phyloP scores from a whole-genome alignment of 1,284 basidiomycete genomes.

The Microbotryomycetes sp. region DNA sequence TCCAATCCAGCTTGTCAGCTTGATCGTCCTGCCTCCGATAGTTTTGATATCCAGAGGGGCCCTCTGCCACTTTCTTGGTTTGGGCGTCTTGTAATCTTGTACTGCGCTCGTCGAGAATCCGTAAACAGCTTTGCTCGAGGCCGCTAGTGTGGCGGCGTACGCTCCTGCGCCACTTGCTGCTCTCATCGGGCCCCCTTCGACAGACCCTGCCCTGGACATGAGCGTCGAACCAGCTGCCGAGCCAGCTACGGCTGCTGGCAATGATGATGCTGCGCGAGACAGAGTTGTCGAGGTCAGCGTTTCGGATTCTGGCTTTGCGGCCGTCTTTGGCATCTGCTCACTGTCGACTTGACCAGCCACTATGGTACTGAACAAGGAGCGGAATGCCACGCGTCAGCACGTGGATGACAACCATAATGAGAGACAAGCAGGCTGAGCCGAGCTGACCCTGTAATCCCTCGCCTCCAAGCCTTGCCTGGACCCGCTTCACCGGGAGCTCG shows the following conservation, averaged over 20 bases:
- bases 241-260: background rate
- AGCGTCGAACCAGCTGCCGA: background rate
- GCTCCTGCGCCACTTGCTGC: background rate
- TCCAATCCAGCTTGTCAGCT: background rate
- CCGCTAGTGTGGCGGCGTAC: background rate
- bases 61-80: background rate
- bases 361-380: background rate
- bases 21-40: background rate
- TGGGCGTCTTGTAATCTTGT: background rate
- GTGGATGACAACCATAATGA: background rate
- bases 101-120: too few species aligned
- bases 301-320: background rate
- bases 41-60: background rate
- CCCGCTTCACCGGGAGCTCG: conserved; percentile 10
- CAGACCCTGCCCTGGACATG: background rate
- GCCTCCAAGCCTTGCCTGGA: conserved; percentile 26
- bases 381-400: background rate
- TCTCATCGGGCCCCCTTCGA: too few species aligned
- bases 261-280: background rate
- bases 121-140: too few species aligned
- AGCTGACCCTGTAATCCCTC: conserved; percentile 25
- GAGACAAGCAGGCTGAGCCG: background rate
- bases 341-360: background rate
- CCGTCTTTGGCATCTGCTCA: background rate
- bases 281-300: background rate